Conservation (phyloP, 1,284 basidiomycete species). For the Taiwanofungus camphoratus region DNA sequence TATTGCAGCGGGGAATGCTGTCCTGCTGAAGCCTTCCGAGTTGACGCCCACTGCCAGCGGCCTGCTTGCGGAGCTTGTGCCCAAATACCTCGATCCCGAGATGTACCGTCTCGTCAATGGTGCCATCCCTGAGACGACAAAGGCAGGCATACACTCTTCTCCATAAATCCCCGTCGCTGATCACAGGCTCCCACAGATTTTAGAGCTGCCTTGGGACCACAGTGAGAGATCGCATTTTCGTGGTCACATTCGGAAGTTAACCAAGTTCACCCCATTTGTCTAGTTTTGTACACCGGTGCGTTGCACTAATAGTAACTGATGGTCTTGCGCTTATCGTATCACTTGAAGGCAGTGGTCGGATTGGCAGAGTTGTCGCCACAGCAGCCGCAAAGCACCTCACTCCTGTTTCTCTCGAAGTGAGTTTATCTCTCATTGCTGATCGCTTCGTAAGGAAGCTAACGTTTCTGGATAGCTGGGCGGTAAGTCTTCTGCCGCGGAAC, state of each 20-base stretch:
- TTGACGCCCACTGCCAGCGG: slow-evolving; percentile 59
- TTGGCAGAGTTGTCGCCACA: slow-evolving; percentile 73
- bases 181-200: slow-evolving; percentile 37
- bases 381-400: slow-evolving; percentile 87
- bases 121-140: slow-evolving; percentile 68
- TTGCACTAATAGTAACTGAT: background rate
- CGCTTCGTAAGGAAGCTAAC: background rate
- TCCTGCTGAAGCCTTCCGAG: slow-evolving; percentile 80
- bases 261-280: slow-evolving; percentile 5
- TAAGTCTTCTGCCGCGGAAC: background rate
- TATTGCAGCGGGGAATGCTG: slow-evolving; percentile 76
- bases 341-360: slow-evolving; percentile 57
- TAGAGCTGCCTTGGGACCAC: slow-evolving; percentile 85
- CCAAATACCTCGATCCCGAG: slow-evolving; percentile 78
- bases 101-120: slow-evolving; percentile 75
- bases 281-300: slow-evolving; percentile 57
- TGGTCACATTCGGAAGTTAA: background rate
- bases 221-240: slow-evolving; percentile 41
- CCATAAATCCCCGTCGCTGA: background rate
- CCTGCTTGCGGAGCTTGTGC: slow-evolving; percentile 69
- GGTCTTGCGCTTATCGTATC: background rate
- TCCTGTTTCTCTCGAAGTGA: slow-evolving; percentile 75
- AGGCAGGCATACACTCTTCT: slow-evolving; percentile 29
- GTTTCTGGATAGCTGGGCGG: background rate
- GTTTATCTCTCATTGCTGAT: background rate